Conservation (phyloP, 148 eudicot species). For the Persicaria maculosa region DNA sequence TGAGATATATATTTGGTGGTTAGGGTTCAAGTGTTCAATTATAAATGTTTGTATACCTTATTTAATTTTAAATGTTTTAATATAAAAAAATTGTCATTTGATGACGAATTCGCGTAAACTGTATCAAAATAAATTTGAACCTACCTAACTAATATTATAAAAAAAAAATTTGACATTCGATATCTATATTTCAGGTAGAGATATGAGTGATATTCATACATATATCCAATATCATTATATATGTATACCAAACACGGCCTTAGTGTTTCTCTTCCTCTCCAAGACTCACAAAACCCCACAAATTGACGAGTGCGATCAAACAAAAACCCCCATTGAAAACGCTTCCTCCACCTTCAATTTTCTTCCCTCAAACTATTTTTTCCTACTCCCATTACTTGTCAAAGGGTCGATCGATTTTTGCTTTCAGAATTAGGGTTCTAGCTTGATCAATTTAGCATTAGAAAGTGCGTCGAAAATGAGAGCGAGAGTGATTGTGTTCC, state of each 20-base stretch:
- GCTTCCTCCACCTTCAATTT: background rate
- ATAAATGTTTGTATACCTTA: too few species aligned
- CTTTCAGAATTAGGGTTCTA: background rate
- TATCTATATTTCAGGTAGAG: too few species aligned
- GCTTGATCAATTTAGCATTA: background rate
- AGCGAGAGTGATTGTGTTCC: constrained; percentile 78
- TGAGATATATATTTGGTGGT: too few species aligned
- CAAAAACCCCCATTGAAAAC: background rate
- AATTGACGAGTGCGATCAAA: background rate
- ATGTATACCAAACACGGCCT: background rate
- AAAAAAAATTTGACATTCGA: too few species aligned
- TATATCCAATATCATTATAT: too few species aligned
- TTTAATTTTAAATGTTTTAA: too few species aligned
- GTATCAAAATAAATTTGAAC: too few species aligned
- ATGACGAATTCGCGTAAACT: too few species aligned
- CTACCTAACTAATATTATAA: too few species aligned
- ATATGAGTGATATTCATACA: too few species aligned
- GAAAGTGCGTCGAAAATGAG: constrained; percentile 29
- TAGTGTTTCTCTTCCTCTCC: background rate
- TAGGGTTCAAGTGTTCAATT: too few species aligned
- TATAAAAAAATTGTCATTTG: too few species aligned
- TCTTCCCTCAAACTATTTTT: background rate
- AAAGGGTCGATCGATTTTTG: background rate
- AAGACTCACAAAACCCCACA: background rate
- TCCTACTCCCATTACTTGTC: background rate